Evolutionary conservation across 495 filamentous ascomycete genomes (phyloP), one percentile per base, ranked within the genome.

Genomic region (Chaetomium tenue): DNA sequence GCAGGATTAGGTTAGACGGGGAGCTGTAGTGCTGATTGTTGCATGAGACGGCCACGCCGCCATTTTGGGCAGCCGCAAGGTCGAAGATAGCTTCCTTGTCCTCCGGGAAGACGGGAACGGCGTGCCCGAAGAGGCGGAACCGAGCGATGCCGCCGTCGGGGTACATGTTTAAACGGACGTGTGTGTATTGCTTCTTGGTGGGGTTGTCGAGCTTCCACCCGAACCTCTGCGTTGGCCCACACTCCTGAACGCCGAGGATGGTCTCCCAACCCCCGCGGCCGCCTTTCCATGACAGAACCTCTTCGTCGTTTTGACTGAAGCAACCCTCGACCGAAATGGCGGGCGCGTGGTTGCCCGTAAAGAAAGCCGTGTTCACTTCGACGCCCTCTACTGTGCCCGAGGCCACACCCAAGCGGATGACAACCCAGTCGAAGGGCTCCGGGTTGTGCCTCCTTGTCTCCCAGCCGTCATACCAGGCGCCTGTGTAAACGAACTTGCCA

Each of bases 391-490:
- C 86, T 2, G 77, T 82, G 11, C 90, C 92, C 8, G 86, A 89
- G 12, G 89, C 84, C 12, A 93, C 90, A 40, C 93, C 93, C 5
- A 96, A 86, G 56, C 82, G 81, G 56, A 96, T 86, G 42, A 93
- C 84, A 2, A 92, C 91, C 87, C 89, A 96, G 76, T 97, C 93
- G 67, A 88, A 91, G 4, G 86, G 83, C 28, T 85, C 81, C 0
- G 82, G 76, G 74, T 97, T 97, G 79, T 96, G 93, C 54, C 93
- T 81, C 18, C 92, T 84, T 2, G 92, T 96, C 75, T 97, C 93
- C 93, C 92, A 97, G 26, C 92, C 92, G 72, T 97, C 92, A 74
- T 92, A 96, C 93, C 93, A 97, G 25, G 91, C 90, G 64, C 92
- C 92, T 12, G 91, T 84, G 71, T 88, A 86, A 55, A 92, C 87